Conservation (phyloP, 2,329 filamentous ascomycete genomes). For the Exophiala xenobiotica region DNA sequence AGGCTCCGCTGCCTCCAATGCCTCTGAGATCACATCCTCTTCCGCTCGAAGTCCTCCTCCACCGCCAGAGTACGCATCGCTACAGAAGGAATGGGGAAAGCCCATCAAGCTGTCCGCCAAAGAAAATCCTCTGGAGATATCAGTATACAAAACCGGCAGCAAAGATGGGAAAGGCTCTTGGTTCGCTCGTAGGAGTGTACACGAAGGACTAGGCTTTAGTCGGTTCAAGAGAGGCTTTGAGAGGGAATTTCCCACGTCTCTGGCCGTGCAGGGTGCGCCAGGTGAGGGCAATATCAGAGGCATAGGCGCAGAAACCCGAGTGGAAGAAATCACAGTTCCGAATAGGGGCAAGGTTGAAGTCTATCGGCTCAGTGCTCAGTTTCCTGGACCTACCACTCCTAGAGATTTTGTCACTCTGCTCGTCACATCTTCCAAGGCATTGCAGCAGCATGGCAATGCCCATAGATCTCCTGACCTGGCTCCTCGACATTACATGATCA, state of each 20-base stretch:
- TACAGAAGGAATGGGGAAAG: slow-evolving; percentile 85
- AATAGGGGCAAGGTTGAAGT: slow-evolving; percentile 51
- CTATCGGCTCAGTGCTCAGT: slow-evolving; percentile 83
- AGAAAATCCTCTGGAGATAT: slow-evolving; percentile 74
- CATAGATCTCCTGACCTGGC: slow-evolving; percentile 25
- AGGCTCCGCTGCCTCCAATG: slow-evolving; percentile 46
- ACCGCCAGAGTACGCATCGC: slow-evolving; percentile 53
- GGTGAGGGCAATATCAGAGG: slow-evolving; percentile 77
- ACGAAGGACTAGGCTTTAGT: slow-evolving; percentile 73
- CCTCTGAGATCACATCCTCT: slow-evolving; percentile 55
- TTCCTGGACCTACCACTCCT: slow-evolving; percentile 82
- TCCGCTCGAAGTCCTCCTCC: slow-evolving; percentile 50
- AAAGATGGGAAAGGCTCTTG: slow-evolving; percentile 83
- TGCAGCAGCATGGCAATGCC: slow-evolving; percentile 35
- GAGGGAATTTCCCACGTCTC: slow-evolving; percentile 74
- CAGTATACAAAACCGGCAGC: slow-evolving; percentile 74
- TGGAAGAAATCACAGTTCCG: slow-evolving; percentile 61
- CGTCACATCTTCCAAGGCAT: slow-evolving; percentile 58
- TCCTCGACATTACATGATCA: slow-evolving; percentile 75
- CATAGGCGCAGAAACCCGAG: slow-evolving; percentile 73
- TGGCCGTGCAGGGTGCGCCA: slow-evolving; percentile 68
- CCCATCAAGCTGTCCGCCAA: slow-evolving; percentile 69
- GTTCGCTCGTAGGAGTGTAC: slow-evolving; percentile 84
- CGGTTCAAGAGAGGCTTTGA: slow-evolving; percentile 76
- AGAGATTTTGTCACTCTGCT: slow-evolving; percentile 84